A percentile compares a stretch with the other conserved stretches of the same genome.
Conservation (phyloP, 345 rosid genomes). For the Stellera chamaejasme region DNA sequence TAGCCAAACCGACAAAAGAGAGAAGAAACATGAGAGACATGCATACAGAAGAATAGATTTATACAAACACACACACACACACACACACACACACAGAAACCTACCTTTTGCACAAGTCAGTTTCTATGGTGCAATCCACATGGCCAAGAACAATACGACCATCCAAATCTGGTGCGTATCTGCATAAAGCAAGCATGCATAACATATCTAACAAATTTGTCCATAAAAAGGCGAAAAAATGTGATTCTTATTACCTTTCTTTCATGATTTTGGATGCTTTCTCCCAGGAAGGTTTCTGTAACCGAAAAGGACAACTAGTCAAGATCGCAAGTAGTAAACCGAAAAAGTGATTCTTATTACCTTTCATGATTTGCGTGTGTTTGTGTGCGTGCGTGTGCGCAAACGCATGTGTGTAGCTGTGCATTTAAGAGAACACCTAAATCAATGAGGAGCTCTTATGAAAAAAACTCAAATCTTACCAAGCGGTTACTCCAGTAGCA, state of each 20-base stretch:
- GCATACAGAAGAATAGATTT: no score
- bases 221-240: constrained; percentile 6
- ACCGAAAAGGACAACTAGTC: constrained; percentile 9
- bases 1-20: constrained; percentile 6
- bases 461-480: constrained; percentile 28
- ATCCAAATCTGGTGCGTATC: constrained; percentile 81
- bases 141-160: constrained; percentile 69
- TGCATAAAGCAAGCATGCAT: constrained; percentile 14
- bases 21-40: not conserved
- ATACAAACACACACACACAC: not conserved
- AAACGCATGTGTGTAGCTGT: no score
- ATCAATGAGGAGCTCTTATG: not conserved
- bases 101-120: constrained; percentile 75
- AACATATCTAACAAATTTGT: no score
- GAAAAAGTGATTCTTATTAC: no score
- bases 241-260: constrained; percentile 45
- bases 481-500: constrained; percentile 84
- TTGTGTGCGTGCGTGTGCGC: no score
- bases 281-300: constrained; percentile 96
- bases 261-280: constrained; percentile 66
- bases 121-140: constrained; percentile 76
- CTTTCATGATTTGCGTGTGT: no score
- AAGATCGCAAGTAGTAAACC: constrained; percentile 1
- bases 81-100: not conserved
- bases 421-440: not conserved